These are phyloP conservation scores for Boletus hoseneyae DNA, from an alignment of 1,284 basidiomycete species.

Conservation along the genomic window DNA sequence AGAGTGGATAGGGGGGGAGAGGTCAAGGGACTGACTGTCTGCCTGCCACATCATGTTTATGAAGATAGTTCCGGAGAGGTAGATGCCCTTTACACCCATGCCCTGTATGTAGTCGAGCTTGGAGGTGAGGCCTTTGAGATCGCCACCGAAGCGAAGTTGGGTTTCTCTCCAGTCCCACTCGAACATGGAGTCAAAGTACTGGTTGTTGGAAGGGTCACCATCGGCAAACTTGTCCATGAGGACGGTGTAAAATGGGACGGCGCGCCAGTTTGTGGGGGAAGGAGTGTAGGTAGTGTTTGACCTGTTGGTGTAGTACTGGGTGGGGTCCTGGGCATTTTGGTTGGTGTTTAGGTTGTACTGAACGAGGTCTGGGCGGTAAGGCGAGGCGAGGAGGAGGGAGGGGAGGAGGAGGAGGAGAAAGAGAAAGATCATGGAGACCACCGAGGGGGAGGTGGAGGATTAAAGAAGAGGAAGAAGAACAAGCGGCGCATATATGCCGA, in stretches of 20 bases:
- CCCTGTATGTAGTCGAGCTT: conserved; percentile 84
- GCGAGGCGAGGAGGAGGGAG: conserved; percentile 44
- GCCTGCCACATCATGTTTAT: conserved; percentile 95
- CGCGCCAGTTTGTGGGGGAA: conserved; percentile 85
- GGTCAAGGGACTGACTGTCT: conserved; percentile 63
- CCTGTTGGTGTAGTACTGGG: conserved; percentile 66
- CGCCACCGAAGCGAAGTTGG: conserved; percentile 84
- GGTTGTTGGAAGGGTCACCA: conserved; percentile 86
- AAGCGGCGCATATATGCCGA: background rate
- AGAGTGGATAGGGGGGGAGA: background rate
- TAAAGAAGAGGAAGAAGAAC: background rate
- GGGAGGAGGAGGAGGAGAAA: conserved; percentile 14
- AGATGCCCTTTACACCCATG: conserved; percentile 82
- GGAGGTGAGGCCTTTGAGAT: conserved; percentile 70
- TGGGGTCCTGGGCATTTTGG: conserved; percentile 63
- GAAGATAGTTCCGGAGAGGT: conserved; percentile 88
- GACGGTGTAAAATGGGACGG: conserved; percentile 80
- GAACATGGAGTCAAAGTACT: conserved; percentile 76
- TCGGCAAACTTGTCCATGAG: conserved; percentile 92
- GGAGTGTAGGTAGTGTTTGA: conserved; percentile 66
- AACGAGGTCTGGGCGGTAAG: conserved; percentile 72
- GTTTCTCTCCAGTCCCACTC: conserved; percentile 87
- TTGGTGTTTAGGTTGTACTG: conserved; percentile 87
- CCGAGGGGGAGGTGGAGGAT: background rate
- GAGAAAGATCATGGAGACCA: conserved; percentile 20